Base-by-base conservation (phyloP, 2,329 filamentous ascomycete genomes). In the Coccinonectria pachysandricola region DNA sequence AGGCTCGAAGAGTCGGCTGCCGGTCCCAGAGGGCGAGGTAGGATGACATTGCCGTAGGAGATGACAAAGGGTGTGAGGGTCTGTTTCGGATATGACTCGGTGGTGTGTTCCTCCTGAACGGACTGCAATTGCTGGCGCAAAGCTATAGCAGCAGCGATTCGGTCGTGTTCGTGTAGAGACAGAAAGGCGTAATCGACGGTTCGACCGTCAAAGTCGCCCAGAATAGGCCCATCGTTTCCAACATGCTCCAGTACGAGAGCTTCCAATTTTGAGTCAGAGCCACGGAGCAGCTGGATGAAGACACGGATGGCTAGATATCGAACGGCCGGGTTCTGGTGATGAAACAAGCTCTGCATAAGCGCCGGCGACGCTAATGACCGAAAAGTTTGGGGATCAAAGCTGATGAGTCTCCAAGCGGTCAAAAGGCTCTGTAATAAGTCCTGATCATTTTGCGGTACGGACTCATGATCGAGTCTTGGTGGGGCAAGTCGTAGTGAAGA, bases 251-350 rank as follows among this genome's bases (percentile, higher is more conserved):
- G 56, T 16, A 92, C 56, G 51, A 93, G 77, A 24, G 70, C 62
- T 46, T 92, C 79, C 24, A 81, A 66, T 36, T 83, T 83, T 37
- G 68, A 63, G 52, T 98, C 91, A 4, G 91, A 79, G 15, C 81
- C 81, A 44, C 75, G 75, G 42, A 92, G 72, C 31, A 85, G 73
- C 36, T 84, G 65, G 46, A 79, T 86, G 39, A 94, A 81, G 32
- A 87, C 73, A 37, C 85, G 74, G 30, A 93, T 69, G 9, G 86
- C 79, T 34, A 96, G 64, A 53, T 87, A 94, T 54, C 81, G 74
- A 26, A 93, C 70, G 10, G 70, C 59, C 32, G 56, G 60, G 39
- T 68, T 64, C 23, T 56, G 46, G 49, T 79, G 70, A 26, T 63
- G 59, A 41, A 94, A 79, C 8, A 92, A 60, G 15, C 56, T 56